Conservation (phyloP, 192 early-diverging fungal species). For the Funneliformis geosporum region DNA sequence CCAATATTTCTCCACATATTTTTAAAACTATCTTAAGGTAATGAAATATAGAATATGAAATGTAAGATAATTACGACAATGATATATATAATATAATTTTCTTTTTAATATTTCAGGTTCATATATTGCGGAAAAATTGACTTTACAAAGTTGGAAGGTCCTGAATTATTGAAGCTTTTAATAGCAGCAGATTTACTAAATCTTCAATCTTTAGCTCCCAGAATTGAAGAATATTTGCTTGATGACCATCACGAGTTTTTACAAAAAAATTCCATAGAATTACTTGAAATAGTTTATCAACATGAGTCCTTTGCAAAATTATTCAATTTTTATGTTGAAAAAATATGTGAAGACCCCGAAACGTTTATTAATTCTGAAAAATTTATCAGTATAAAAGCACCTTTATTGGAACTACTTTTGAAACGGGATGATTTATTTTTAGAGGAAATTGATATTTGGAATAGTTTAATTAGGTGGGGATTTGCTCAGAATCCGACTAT, state of each 20-base stretch:
- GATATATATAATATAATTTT: too few species aligned
- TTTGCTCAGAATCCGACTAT: not conserved
- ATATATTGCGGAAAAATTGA: not conserved
- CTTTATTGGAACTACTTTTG: not conserved
- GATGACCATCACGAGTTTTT: not conserved
- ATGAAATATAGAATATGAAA: too few species aligned
- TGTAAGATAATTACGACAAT: too few species aligned
- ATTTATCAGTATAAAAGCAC: not conserved
- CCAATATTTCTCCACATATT: too few species aligned
- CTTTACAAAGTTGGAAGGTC: not conserved
- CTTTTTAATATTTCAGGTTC: not conserved
- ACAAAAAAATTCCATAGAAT: not conserved
- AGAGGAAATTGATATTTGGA: constrained; percentile 1
- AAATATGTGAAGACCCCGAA: not conserved
- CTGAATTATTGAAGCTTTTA: not conserved
- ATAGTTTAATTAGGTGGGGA: not conserved
- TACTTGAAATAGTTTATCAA: not conserved
- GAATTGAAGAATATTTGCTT: not conserved
- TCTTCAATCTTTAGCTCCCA: not conserved
- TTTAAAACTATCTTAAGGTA: too few species aligned
- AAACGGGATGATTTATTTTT: not conserved
- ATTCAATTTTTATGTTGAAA: not conserved
- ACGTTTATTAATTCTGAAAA: not conserved
- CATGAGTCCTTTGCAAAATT: not conserved
- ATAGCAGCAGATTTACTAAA: not conserved